A percentile compares a stretch with the other conserved stretches of the same genome.
Conservation (phyloP, 306 rosid genomes). For the Herpetospermum pedunculosum region DNA sequence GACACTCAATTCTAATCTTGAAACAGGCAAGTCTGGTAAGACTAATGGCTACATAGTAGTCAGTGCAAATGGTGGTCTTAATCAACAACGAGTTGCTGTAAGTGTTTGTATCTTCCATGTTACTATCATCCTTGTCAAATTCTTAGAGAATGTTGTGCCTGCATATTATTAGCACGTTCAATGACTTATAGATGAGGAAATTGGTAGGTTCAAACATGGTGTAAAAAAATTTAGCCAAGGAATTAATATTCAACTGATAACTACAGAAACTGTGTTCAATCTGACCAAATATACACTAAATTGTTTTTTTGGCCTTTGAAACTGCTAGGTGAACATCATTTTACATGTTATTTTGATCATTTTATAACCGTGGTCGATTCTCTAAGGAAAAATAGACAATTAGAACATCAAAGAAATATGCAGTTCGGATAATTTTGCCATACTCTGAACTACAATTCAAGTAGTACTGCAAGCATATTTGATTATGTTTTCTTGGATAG, state of each 20-base stretch:
- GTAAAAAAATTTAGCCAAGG: neutral
- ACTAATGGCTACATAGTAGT: constrained; percentile 73
- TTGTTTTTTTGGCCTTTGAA: neutral
- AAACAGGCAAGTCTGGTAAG: constrained; percentile 35
- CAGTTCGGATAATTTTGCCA: neutral
- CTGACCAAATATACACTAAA: neutral
- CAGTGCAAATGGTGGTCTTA: constrained; percentile 97
- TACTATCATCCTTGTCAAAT: neutral
- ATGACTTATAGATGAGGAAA: neutral
- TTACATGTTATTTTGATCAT: neutral
- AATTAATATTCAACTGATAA: neutral
- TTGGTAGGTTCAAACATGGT: neutral
- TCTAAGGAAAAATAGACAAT: neutral
- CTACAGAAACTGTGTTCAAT: neutral
- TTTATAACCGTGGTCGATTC: neutral
- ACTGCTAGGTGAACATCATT: neutral
- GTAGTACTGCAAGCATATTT: neutral
- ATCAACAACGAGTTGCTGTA: constrained; percentile 97
- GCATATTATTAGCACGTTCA: neutral
- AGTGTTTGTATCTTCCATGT: constrained; percentile 24
- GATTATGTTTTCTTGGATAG: neutral
- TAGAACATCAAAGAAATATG: neutral
- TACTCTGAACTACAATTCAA: neutral
- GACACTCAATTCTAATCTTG: constrained; percentile 13
- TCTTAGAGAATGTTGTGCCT: neutral